Base-by-base conservation (phyloP, 768 basidiomycete genomes). In the Heimioporus sp. region DNA sequence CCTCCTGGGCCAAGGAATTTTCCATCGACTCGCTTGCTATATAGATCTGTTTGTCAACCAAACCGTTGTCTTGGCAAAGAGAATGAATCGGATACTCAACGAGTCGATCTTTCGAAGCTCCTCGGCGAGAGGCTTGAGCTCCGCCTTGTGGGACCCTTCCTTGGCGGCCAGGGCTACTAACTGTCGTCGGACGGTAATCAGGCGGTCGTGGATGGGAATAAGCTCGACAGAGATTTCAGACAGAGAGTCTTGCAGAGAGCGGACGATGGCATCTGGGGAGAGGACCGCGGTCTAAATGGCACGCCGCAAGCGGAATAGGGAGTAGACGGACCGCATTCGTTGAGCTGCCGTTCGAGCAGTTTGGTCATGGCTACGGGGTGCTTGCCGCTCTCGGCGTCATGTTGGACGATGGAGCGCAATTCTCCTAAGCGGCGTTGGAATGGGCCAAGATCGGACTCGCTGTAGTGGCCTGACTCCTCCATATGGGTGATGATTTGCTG, bases 31-130 rank as follows among this genome's bases (percentile, higher is more conserved):
- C 95, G 91, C 71, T 92, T 87, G 42, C 91, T 92, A 65, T 50
- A 49, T 44, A 48, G 34, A 50, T 20, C 37, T 24, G 37, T 5
- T 39, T 16, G 45, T 50, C 35, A 17, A 43, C 12, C 36, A 34
- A 37, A 39, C 39, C 32, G 45, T 41, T 56, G 56, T 53, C 53
- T 62, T 61, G 51, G 54, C 49, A 35, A 51, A n/a, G 15, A 53
- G 63, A 62, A 48, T 57, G 63, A 65, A 72, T 46, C 63, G 24
- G 59, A 62, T 71, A 88, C 90, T 86, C 81, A 87, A 92, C 87
- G 89, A 87, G 76, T 99, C 97, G 59, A 99, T 96, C 73, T 88
- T 91, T 51, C 96, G 81, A 49, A 99, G 78, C 64, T 98, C 97
- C 67, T 97, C 93, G 51, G 90, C 81, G 42, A 98, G 72, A 40